A percentile compares a stretch with the other conserved stretches of the same genome.
These are phyloP conservation scores for Neonectria hederae DNA, from an alignment of 2,329 filamentous ascomycete genomes.

Conservation along the genomic window DNA sequence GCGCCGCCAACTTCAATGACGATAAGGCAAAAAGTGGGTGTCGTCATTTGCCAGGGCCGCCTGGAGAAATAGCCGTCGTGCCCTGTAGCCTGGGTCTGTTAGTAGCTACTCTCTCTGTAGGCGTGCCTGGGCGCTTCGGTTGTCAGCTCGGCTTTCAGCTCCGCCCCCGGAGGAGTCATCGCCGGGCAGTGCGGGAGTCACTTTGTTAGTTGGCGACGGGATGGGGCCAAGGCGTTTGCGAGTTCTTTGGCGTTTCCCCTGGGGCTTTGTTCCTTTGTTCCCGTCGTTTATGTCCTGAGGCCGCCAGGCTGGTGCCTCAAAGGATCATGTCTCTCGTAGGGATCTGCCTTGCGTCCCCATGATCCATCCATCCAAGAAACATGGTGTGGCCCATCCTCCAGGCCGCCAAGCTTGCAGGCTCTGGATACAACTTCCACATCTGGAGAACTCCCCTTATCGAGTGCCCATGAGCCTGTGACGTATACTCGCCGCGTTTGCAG, in stretches of 20 bases:
- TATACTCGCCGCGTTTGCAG: background rate
- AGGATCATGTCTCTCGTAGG: background rate
- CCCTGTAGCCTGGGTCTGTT: conserved; percentile 6
- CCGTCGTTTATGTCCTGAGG: background rate
- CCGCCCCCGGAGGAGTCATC: conserved; percentile 29
- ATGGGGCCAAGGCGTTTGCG: background rate
- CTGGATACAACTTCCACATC: background rate
- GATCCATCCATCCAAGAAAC: background rate
- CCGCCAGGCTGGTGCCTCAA: background rate
- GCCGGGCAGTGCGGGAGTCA: conserved; percentile 25
- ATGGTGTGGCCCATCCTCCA: background rate
- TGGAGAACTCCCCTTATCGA: background rate
- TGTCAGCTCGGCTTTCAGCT: conserved; percentile 29
- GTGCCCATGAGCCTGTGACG: background rate
- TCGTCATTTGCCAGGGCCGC: conserved; percentile 15
- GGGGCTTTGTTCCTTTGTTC: background rate
- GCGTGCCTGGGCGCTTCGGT: background rate
- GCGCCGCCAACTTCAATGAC: conserved; percentile 10
- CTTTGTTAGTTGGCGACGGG: background rate
- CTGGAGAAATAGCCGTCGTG: background rate
- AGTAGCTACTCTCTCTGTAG: too few relatives aligned
- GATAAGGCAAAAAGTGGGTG: conserved; percentile 15
- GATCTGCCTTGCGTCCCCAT: background rate
- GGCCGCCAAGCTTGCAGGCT: background rate
- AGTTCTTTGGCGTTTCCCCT: background rate